phyloP scores from a whole-genome alignment of 257 asterid species.

The Ajuga chamaepitys region DNA sequence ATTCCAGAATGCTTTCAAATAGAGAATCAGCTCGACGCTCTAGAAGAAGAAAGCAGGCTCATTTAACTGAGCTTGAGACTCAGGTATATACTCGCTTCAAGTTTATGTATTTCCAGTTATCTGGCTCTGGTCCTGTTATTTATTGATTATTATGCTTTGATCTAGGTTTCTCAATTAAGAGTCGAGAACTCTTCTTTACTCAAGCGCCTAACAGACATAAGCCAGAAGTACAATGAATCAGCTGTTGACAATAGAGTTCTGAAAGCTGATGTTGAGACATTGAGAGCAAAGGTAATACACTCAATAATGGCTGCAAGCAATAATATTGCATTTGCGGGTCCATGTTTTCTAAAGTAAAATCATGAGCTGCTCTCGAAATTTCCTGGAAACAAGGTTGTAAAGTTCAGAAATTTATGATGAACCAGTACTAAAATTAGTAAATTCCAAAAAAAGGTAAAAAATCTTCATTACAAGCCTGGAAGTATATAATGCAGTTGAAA shows the following conservation, averaged over 20 bases:
- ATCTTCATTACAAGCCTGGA: not conserved
- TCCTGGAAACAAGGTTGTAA: not conserved
- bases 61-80: constrained; percentile 94
- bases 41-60: constrained; percentile 95
- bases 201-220: constrained; percentile 53
- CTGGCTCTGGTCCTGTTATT: not conserved
- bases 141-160: constrained; percentile 8
- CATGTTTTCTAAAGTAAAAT: not conserved
- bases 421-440: not conserved
- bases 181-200: constrained; percentile 73
- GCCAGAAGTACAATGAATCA: constrained; percentile 24
- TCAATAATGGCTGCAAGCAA: not conserved
- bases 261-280: constrained; percentile 49
- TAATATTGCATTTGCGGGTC: not conserved
- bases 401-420: not conserved
- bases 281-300: constrained; percentile 68
- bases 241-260: constrained; percentile 29
- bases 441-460: not conserved
- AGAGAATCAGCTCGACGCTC: constrained; percentile 99
- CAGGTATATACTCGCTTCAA: constrained; percentile 35
- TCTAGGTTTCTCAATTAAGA: constrained; percentile 69
- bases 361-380: not conserved
- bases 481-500: not conserved
- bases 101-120: not conserved
- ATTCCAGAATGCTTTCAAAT: constrained; percentile 92